These are phyloP conservation scores for Serendipita sp. DNA, from an alignment of 768 basidiomycete species.

Conservation along the genomic window DNA sequence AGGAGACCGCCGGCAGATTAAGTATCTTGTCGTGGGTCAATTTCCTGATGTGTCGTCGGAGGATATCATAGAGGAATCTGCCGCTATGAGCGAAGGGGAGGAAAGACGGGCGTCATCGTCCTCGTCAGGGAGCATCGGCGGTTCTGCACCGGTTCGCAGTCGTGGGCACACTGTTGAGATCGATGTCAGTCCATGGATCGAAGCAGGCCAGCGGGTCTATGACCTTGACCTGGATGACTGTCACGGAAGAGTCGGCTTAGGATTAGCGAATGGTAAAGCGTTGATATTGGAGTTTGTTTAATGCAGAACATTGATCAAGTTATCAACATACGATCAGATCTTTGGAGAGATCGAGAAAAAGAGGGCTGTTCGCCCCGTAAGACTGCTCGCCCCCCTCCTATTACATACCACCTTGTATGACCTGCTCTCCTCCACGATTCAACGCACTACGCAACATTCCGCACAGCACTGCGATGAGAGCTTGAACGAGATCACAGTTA, in stretches of 20 bases:
- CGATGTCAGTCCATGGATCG: not conserved
- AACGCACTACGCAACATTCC: too few species aligned
- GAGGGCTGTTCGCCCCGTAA: too few species aligned
- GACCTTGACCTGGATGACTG: not conserved
- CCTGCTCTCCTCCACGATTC: too few species aligned
- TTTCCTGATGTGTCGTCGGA: not conserved
- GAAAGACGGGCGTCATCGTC: not conserved
- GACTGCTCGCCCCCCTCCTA: too few species aligned
- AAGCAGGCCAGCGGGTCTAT: not conserved
- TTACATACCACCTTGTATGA: too few species aligned
- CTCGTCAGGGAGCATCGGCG: too few species aligned
- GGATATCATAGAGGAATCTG: not conserved
- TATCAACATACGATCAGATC: too few species aligned
- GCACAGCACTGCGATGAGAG: too few species aligned
- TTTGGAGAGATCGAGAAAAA: too few species aligned
- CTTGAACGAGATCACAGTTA: too few species aligned
- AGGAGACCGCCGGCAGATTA: not conserved
- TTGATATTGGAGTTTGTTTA: conserved; percentile 6
- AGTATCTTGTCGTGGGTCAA: not conserved
- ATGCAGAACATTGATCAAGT: not conserved
- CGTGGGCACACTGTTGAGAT: not conserved
- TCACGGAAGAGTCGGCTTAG: not conserved
- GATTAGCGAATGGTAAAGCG: not conserved
- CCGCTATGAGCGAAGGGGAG: not conserved
- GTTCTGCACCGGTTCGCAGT: not conserved